Base-by-base conservation (phyloP, 208 protist species). In the Leishmania turanica region DNA sequence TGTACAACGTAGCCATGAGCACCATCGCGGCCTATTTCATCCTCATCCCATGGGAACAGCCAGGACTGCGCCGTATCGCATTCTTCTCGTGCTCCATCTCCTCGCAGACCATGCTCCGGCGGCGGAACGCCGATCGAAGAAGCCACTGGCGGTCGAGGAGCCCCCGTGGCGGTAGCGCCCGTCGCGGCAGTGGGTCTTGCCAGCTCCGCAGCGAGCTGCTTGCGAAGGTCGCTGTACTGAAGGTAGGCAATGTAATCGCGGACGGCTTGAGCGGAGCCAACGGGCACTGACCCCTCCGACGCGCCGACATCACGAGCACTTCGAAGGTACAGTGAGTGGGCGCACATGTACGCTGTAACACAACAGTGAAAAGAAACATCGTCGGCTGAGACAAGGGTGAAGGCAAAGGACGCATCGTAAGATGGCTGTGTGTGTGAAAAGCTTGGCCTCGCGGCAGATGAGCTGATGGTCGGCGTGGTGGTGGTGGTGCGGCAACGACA, bases 171-270 rank as follows among this genome's bases (percentile, higher is more conserved):
- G 6, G 49, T 24, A 17, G 51, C 11, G 71, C 4, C 31, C 15
- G 51, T 31, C 15, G 51, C 71, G 47, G 51, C 71, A 60, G n/a
- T 75, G 24, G 34, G 21, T 19, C 47, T 69, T 34, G 77, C 73
- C 60, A 88, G 64, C 78, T 83, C 82, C 3, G 34, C n/a, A 7
- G 75, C 21, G 73, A 88, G 82, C 53, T 81, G 79, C 1, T 58
- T 4, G 47, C 76, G 72, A 11, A 81, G 45, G 3, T 87, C 84
- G 3, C 78, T 53, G 54, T 83, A 82, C 45, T 86, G 75, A 42
- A 93, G 85, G 51, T 91, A 93, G 37, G 83, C 74, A 2, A 91
- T 81, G 58, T 90, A 90, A 51, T 83, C 80, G 3, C 87, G 84
- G 47, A 93, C 65, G 5, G 88, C 81, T 45, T 76, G 73, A 1